phyloP scores from a whole-genome alignment of 768 basidiomycete species.

The Naganishia vaughanmartiniae region DNA sequence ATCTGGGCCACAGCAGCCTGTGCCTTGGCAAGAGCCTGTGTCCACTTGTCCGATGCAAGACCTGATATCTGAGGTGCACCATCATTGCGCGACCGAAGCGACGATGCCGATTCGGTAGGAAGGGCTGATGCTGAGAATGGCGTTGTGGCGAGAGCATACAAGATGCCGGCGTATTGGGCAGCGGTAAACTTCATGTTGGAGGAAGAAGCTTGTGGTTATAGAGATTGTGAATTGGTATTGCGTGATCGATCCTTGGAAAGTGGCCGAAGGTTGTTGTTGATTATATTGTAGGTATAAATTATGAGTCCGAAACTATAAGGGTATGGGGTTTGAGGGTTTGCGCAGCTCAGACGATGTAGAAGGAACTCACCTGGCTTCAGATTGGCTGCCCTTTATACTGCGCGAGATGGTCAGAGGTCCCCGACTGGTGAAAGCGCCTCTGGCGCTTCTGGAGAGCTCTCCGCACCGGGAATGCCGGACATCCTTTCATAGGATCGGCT shows the following conservation, averaged over 20 bases:
- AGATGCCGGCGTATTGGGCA: constrained; percentile 15
- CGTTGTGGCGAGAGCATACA: constrained; percentile 15
- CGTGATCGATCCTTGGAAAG: background rate
- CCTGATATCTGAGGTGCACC: background rate
- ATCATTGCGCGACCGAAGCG: constrained; percentile 2
- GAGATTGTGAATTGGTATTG: background rate
- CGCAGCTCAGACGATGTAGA: background rate
- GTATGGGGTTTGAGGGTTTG: background rate
- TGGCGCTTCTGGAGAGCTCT: too few relatives aligned
- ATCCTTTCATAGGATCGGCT: background rate
- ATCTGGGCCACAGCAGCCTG: constrained; percentile 37
- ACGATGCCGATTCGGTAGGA: background rate
- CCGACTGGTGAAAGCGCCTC: background rate
- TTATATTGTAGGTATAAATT: constrained; percentile 13
- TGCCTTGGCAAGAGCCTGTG: constrained; percentile 32
- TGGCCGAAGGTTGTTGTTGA: background rate
- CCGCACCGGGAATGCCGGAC: background rate
- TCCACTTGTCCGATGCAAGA: constrained; percentile 35
- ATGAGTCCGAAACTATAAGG: background rate
- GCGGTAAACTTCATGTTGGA: constrained; percentile 18
- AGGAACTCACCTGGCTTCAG: background rate
- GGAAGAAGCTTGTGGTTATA: background rate
- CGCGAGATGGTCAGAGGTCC: background rate
- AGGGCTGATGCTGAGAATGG: constrained; percentile 4
- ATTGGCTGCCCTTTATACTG: constrained; percentile 5